Conservation (phyloP, 2,329 filamentous ascomycete genomes). For the Arthrobotrys musiformis region DNA sequence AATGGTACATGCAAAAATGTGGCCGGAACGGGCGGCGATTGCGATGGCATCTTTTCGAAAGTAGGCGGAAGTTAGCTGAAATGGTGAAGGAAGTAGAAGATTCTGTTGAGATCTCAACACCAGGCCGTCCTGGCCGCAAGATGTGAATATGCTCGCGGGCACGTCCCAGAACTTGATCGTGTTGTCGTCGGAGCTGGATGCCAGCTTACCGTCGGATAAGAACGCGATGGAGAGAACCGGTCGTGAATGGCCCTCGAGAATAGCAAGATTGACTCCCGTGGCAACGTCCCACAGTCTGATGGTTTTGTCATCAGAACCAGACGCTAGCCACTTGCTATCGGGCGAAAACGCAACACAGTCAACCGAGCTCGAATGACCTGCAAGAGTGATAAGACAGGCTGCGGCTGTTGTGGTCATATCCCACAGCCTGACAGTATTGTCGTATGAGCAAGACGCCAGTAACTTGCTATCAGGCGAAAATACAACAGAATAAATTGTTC, state of each 20-base stretch:
- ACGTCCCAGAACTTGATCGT: slow-evolving; percentile 5
- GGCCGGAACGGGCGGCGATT: not conserved
- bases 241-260: not conserved
- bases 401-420: not conserved
- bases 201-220: not conserved
- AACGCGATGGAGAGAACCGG: not conserved
- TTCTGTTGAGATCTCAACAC: not conserved
- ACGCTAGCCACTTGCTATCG: not conserved
- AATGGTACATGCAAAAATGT: not conserved
- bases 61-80: not conserved
- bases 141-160: not conserved
- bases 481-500: too few species aligned
- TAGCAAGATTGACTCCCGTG: not conserved
- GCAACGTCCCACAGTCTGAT: not conserved
- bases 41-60: not conserved
- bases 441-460: not conserved
- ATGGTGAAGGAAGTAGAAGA: not conserved
- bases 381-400: not conserved
- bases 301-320: not conserved
- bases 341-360: not conserved
- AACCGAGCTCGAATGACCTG: not conserved
- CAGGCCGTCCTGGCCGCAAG: not conserved
- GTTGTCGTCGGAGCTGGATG: not conserved
- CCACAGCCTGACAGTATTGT: not conserved
- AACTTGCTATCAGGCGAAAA: not conserved